Conservation (phyloP, 441 rosid species). For the Pelargonium exstipulatum region DNA sequence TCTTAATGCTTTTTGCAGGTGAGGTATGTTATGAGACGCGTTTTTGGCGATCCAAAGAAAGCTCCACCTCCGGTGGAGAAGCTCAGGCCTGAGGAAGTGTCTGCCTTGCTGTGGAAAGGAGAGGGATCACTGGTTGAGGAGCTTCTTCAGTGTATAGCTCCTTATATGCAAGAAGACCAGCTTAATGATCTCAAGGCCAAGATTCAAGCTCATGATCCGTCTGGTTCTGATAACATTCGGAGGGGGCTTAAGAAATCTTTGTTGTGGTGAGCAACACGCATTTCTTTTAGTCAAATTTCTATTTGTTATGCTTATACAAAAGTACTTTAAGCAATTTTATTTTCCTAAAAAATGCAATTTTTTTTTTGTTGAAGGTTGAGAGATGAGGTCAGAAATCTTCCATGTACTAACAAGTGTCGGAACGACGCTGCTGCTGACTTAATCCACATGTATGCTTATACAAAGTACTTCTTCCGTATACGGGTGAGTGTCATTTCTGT, state of each 20-base stretch:
- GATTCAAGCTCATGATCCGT: conserved; percentile 68
- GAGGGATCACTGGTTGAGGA: conserved; percentile 88
- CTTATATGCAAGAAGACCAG: conserved; percentile 53
- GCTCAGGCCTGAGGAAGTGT: conserved; percentile 73
- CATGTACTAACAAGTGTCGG: conserved; percentile 89
- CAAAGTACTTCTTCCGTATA: conserved; percentile 73
- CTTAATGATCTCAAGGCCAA: conserved; percentile 69
- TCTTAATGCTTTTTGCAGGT: conserved; percentile 48
- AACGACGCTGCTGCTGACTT: conserved; percentile 99
- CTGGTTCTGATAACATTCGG: conserved; percentile 49
- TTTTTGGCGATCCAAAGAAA: conserved; percentile 85
- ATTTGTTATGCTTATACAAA: conserved; percentile 17
- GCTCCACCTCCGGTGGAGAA: conserved; percentile 96
- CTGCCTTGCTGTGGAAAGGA: conserved; percentile 78
- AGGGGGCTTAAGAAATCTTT: conserved; percentile 78
- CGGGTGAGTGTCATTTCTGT: conserved; percentile 41
- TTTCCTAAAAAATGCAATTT: not conserved
- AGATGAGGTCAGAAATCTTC: conserved; percentile 81
- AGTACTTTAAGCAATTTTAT: conserved; percentile 15
- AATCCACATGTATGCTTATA: conserved; percentile 85
- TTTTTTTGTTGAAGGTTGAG: conserved; percentile 86
- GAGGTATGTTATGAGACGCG: conserved; percentile 88
- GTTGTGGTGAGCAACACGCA: conserved; percentile 65
- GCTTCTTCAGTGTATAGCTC: conserved; percentile 75
- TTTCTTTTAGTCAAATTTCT: conserved; percentile 13